Evolutionary conservation across 208 protist species (phyloP).

Genomic region (Angomonas deanei): DNA sequence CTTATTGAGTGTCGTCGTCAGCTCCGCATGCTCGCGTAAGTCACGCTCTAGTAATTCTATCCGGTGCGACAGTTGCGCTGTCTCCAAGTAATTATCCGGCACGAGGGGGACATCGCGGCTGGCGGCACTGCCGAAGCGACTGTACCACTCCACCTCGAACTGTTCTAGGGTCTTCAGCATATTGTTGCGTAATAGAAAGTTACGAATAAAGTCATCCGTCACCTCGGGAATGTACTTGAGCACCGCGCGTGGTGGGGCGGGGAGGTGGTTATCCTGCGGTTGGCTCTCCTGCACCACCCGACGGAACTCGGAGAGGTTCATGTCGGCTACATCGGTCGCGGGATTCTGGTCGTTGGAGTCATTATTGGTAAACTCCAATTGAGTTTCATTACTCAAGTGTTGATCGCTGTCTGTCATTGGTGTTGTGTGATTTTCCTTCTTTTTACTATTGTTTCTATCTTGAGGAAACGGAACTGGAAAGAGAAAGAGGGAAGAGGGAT

Average conservation of each 20-base stretch:
- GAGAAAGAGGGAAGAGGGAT: not conserved
- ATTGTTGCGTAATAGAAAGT: constrained; percentile 83
- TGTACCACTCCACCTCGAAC: constrained; percentile 91
- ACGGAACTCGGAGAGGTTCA: constrained; percentile 60
- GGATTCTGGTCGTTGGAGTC: not conserved
- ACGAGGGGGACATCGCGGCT: constrained; percentile 55
- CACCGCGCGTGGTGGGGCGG: constrained; percentile 64
- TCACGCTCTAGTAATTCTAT: constrained; percentile 74
- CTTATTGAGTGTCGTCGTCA: constrained; percentile 64
- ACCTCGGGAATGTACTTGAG: constrained; percentile 88
- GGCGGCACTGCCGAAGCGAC: constrained; percentile 36
- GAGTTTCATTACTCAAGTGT: not conserved
- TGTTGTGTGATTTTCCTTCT: not conserved
- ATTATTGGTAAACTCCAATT: not conserved
- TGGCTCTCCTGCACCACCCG: constrained; percentile 49
- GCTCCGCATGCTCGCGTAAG: constrained; percentile 73
- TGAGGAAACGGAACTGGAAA: constrained; percentile 6
- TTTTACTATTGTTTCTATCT: not conserved
- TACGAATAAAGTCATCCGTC: constrained; percentile 90
- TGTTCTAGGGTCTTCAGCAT: constrained; percentile 74
- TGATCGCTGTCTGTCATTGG: not conserved
- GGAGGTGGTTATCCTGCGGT: constrained; percentile 29
- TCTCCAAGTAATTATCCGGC: constrained; percentile 85
- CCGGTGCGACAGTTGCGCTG: constrained; percentile 66
- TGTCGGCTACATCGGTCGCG: constrained; percentile 25